Evolutionary conservation across 768 basidiomycete genomes (phyloP), one percentile per base, ranked within the genome.

Genomic region (Leccinum olivaceopallidum): DNA sequence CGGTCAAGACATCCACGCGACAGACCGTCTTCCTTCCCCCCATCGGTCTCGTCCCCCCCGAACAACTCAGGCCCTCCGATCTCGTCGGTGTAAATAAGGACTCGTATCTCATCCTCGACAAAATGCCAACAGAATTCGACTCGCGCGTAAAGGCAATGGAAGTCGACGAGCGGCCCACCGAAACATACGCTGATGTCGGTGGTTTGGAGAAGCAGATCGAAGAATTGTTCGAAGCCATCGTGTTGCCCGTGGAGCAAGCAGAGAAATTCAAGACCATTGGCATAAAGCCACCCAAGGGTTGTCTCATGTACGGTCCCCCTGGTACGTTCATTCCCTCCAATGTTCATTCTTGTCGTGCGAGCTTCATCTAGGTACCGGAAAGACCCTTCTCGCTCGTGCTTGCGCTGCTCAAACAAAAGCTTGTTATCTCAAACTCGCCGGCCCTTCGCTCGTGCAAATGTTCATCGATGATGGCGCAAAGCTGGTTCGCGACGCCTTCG

Each of bases 391-490:
- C 56, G 97, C 97, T 39, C 88, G 97, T 74, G 97, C 97, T 48
- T 98, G 97, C 75, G 97, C 97, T 5, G 95, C 95, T 2, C 95
- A 96, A 68, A 98, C 97, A 51, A 92, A 96, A 65, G 97, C 97
- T 9, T 98, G 96, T 75, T 99, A 96, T 74, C 84, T 99, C 65
- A 98, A 99, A 76, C 85, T 99, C 28, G 97, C 97, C 36, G 97
- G 94, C 20, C 96, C 97, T 26, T 95, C 95, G 55, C 84, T 99
- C 56, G 97, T 99, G 14, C 97, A 99, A 77, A 99, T 98, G 97
- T 99, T 96, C 76, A 99, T 99, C 66, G 97, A 97, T 76, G 97
- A 98, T 74, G 97, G 97, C 70, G 97, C 97, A 57, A 98, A 98
- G 75, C 86, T 99, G 55, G 97, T 99, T 22, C 92, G 97, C 51